Base-by-base conservation (phyloP, 768 basidiomycete species). In the Xerocomus potaroensis region DNA sequence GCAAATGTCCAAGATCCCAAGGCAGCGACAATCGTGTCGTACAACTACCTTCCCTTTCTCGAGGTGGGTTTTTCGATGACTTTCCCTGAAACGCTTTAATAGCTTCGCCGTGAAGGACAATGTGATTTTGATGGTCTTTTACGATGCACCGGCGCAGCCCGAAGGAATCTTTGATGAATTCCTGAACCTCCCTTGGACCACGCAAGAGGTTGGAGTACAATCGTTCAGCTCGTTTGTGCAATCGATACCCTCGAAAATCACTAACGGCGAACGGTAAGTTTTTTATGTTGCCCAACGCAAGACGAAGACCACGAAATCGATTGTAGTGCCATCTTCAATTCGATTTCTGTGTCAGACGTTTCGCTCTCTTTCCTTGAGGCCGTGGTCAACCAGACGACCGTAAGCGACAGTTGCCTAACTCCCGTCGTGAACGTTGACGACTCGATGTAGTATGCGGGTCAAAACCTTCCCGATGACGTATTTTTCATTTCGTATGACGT, bases 81-180 rank as follows among this genome's bases (percentile, higher is more conserved):
- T n/a, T n/a, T n/a, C n/a, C n/a, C n/a, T 26, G 7, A 4, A 24
- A 19, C 3, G 4, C 19, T 21, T 18, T 26, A 11, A n/a, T 9
- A 33, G 26, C 48, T 24, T 21, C n/a, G n/a, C n/a, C n/a, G n/a
- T n/a, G n/a, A n/a, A n/a, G n/a, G n/a, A n/a, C n/a, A n/a, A n/a
- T 18, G 42, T 19, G 40, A 37, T 31, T 60, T 54, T 38, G 55
- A 66, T 75, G 3, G 31, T 82, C 14, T 83, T 83, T 62, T 83
- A 83, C 48, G 75, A 82, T 53, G 75, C 52, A 1, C 78, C 53
- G 12, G 32, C 19, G 18, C 56, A 47, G 21, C 53, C 53, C 18
- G 11, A 23, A 24, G 53, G 53, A 10, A 3, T 53, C n/a, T 50
- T 56, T 31, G 59, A 58, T 16, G 54, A 54, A n/a, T 58, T 80